Evolutionary conservation across 257 asterid genomes (phyloP).

Genomic region (Paulownia fortunei): DNA sequence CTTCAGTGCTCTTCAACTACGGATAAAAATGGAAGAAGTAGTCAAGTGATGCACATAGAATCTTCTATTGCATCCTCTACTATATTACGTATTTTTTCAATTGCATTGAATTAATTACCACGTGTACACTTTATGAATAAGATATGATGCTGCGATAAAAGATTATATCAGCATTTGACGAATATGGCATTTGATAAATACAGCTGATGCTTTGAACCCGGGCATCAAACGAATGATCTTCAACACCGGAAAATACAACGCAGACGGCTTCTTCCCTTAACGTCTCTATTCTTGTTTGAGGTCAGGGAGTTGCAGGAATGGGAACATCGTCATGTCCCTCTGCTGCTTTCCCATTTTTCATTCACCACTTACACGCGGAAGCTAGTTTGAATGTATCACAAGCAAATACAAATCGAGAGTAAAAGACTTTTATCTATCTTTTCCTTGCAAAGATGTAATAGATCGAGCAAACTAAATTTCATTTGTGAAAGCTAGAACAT

Average conservation of each 20-base stretch:
- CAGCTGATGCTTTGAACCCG: slow-evolving; percentile 57
- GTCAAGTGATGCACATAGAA: too few relatives aligned
- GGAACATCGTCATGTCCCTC: slow-evolving; percentile 78
- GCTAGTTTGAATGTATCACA: slow-evolving; percentile 31
- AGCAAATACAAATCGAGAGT: not conserved
- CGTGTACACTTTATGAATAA: too few relatives aligned
- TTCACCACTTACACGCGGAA: slow-evolving; percentile 73
- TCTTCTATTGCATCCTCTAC: too few relatives aligned
- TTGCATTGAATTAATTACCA: too few relatives aligned
- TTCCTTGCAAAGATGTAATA: not conserved
- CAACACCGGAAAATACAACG: slow-evolving; percentile 64
- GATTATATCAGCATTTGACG: too few relatives aligned
- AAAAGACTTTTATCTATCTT: too few relatives aligned
- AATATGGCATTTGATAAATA: slow-evolving; percentile 50
- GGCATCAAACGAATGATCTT: slow-evolving; percentile 61
- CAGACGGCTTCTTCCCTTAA: slow-evolving; percentile 70
- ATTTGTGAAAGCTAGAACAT: too few relatives aligned
- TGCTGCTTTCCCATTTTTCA: slow-evolving; percentile 75
- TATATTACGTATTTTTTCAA: too few relatives aligned
- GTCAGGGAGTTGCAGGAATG: slow-evolving; percentile 57
- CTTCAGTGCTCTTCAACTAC: slow-evolving; percentile 52
- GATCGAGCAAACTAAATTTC: not conserved
- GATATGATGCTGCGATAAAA: too few relatives aligned
- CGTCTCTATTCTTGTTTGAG: slow-evolving; percentile 67
- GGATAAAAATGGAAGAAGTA: slow-evolving; percentile 71